Conservation (phyloP, 2,329 filamentous ascomycete species). For the Fusarium cyanostomum region DNA sequence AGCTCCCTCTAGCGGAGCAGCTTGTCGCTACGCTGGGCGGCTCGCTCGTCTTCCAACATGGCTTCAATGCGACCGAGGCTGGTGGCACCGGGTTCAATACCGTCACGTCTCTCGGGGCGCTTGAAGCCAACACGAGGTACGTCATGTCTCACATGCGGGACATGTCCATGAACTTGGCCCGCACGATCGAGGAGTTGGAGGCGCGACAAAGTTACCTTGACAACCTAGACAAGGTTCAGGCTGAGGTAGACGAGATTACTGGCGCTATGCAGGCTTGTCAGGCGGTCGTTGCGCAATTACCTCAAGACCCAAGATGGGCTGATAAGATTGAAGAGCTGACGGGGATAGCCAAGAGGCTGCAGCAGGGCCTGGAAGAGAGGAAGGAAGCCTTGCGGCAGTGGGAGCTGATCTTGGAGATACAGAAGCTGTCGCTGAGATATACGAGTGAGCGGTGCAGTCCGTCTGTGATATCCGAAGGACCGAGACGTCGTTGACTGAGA, state of each 20-base stretch:
- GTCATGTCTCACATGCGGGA: not conserved
- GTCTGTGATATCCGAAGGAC: too few species aligned
- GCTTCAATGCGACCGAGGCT: constrained; percentile 19
- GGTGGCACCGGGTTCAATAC: constrained; percentile 3
- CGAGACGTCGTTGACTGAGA: too few species aligned
- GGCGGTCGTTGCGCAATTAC: not conserved
- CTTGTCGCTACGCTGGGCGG: constrained; percentile 13
- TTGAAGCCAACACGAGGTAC: not conserved
- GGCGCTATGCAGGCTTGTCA: not conserved
- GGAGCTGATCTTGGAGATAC: too few species aligned
- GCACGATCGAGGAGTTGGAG: not conserved
- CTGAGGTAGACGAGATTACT: not conserved
- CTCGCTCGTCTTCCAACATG: constrained; percentile 11
- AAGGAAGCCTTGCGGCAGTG: not conserved
- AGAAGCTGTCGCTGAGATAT: too few species aligned
- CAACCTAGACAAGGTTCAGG: not conserved
- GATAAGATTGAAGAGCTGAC: not conserved
- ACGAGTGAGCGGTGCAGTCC: too few species aligned
- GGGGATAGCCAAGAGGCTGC: not conserved
- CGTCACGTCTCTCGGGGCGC: not conserved
- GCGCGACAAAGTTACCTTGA: not conserved
- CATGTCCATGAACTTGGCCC: not conserved
- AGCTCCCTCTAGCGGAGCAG: constrained; percentile 16
- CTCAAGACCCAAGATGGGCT: not conserved
- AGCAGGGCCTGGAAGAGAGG: not conserved